Base-by-base conservation (phyloP, 208 protist genomes). In the Crithidia acanthocephali region DNA sequence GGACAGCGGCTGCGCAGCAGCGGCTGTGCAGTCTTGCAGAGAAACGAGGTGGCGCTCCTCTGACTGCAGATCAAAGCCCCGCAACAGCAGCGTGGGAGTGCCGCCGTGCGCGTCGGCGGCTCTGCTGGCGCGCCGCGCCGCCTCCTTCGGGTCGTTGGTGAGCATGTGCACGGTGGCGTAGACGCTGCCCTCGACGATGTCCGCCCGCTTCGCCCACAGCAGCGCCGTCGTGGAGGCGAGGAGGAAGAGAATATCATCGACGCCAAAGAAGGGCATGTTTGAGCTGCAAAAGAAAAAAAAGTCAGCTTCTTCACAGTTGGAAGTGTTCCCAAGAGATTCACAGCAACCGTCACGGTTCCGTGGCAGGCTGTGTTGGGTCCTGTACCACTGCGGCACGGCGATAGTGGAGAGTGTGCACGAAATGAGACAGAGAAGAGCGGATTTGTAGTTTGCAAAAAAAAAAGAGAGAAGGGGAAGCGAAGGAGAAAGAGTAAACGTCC, bases 201-300 rank as follows among this genome's bases (percentile, higher is more conserved):
- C 85, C 2, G 82, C 73, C 15, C 84, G 67, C 74, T 92, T 93
- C 15, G 76, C 74, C 84, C 84, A 95, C 45, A 92, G 51, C 22
- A 92, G 60, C 7, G 80, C 84, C 3, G 86, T 90, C 2, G 86
- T 83, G 0, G 91, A 89, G n/a, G 84, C 86, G 5, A 91, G 37
- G 4, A 93, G 32, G 59, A 95, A 76, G 48, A 95, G 78, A 40
- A 92, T 68, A 71, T 93, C 88, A 76, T 95, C 87, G 2, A 95
- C 60, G 2, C 91, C 91, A 68, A 92, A 86, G 18, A 86, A 70
- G 0, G 90, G 87, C 87, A 95, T 93, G n/a, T 28, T 42, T 15
- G 37, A 42, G n/a, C n/a, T n/a, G n/a, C n/a, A n/a, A n/a, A n/a
- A n/a, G n/a, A n/a, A n/a, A n/a, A n/a, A n/a, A n/a, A n/a, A n/a